Evolutionary conservation across 192 early-diverging fungal genomes (phyloP).

Genomic region (Funneliformis mosseae): DNA sequence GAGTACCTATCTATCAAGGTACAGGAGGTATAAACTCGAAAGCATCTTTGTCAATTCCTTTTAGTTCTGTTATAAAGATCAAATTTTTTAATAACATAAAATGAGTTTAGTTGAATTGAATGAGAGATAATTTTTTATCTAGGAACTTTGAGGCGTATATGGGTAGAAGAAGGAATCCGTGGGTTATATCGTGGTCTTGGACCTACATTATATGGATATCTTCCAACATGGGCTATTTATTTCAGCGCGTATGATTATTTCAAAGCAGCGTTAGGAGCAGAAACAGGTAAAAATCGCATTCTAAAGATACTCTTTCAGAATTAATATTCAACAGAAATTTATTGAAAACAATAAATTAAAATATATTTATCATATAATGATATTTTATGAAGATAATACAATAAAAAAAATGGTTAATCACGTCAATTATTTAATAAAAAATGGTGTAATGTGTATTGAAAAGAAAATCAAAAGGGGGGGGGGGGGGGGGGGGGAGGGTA

Average conservation of each 20-base stretch:
- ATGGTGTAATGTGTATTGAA: not conserved
- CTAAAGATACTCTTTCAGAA: not conserved
- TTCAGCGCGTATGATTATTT: constrained; percentile 87
- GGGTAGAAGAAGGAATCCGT: constrained; percentile 77
- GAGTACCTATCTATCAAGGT: constrained; percentile 56
- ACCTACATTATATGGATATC: constrained; percentile 84
- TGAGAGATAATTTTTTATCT: not conserved
- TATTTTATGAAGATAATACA: not conserved
- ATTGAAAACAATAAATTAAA: not conserved
- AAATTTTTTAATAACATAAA: not conserved
- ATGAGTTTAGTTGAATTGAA: not conserved
- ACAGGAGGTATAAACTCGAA: constrained; percentile 45
- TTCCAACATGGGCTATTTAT: constrained; percentile 92
- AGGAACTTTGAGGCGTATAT: constrained; percentile 72
- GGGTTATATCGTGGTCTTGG: constrained; percentile 90
- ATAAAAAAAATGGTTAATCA: not conserved
- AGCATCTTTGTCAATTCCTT: not conserved
- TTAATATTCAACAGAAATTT: not conserved
- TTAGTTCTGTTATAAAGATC: not conserved
- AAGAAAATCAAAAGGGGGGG: not conserved
- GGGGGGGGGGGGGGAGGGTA: no score
- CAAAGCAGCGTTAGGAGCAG: constrained; percentile 47
- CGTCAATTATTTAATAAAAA: not conserved
- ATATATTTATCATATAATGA: not conserved
- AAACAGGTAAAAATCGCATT: not conserved